Percentiles rank a stretch among this genome's conserved stretches.
Conservation (phyloP, 805 yeast genomes). For the Wickerhamiella kazuoi region DNA sequence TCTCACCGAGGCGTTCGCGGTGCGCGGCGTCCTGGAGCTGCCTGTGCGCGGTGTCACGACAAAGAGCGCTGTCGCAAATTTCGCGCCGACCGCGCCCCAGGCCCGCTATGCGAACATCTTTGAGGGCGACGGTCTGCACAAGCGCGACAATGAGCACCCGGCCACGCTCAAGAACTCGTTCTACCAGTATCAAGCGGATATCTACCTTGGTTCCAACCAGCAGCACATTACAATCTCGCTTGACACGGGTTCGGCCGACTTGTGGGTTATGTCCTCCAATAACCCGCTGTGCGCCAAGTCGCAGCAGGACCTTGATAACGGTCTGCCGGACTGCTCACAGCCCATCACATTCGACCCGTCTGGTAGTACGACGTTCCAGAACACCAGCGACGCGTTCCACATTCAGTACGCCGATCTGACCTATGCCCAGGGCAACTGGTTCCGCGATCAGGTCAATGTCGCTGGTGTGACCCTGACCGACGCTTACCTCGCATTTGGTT, state of each 20-base stretch:
- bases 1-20: neutral
- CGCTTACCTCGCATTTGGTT: constrained; percentile 56
- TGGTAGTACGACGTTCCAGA: constrained; percentile 13
- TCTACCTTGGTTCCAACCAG: constrained; percentile 33
- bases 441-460: constrained; percentile 36
- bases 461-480: constrained; percentile 29
- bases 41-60: neutral
- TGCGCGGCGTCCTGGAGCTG: neutral
- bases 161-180: neutral
- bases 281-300: constrained; percentile 9
- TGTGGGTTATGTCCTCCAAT: constrained; percentile 31
- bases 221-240: constrained; percentile 36
- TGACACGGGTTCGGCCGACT: constrained; percentile 60
- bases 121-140: neutral
- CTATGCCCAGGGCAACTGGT: constrained; percentile 34
- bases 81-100: neutral
- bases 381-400: constrained; percentile 14
- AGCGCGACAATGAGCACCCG: neutral
- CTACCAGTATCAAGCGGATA: constrained; percentile 12
- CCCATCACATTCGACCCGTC: constrained; percentile 14
- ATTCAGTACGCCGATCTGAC: constrained; percentile 29
- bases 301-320: neutral
- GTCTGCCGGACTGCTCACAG: neutral
- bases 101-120: neutral
- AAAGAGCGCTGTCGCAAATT: neutral